Percentiles rank a stretch among this genome's conserved stretches.
Evolutionary conservation across 2,329 filamentous ascomycete genomes (phyloP).

Genomic region (Trichophaea hybrida): DNA sequence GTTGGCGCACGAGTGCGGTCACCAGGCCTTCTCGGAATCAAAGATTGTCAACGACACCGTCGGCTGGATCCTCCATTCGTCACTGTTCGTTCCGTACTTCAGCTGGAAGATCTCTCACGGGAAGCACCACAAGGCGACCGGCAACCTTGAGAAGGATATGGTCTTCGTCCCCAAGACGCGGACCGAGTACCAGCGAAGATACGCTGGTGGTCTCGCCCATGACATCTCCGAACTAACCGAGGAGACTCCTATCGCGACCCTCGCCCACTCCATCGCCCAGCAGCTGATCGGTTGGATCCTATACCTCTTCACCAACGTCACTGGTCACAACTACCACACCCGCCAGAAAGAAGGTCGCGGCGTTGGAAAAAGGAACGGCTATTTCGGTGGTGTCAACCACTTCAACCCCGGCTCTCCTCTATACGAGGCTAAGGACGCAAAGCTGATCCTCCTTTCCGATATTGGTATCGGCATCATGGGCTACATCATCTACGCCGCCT

Average conservation of each 20-base stretch:
- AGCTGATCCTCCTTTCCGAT: slow-evolving; percentile 75
- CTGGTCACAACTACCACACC: slow-evolving; percentile 89
- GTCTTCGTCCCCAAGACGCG: slow-evolving; percentile 93
- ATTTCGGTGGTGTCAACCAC: slow-evolving; percentile 75
- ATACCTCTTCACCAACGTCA: slow-evolving; percentile 85
- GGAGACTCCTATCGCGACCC: slow-evolving; percentile 79
- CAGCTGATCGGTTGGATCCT: slow-evolving; percentile 87
- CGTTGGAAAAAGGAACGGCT: slow-evolving; percentile 78
- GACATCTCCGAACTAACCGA: slow-evolving; percentile 81
- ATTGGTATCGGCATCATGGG: slow-evolving; percentile 56
- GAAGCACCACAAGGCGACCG: slow-evolving; percentile 99
- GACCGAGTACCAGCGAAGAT: slow-evolving; percentile 58
- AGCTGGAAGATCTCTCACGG: slow-evolving; percentile 98
- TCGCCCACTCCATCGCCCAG: slow-evolving; percentile 60
- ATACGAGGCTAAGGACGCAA: slow-evolving; percentile 81
- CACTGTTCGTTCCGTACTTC: slow-evolving; percentile 89
- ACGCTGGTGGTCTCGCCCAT: slow-evolving; percentile 60
- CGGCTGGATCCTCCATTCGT: slow-evolving; percentile 80
- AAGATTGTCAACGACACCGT: slow-evolving; percentile 81
- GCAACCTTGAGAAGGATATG: slow-evolving; percentile 96
- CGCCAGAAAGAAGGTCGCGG: slow-evolving; percentile 85
- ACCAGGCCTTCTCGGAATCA: slow-evolving; percentile 90
- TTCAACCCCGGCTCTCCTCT: slow-evolving; percentile 78
- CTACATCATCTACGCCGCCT: slow-evolving; percentile 50
- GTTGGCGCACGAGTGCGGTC: slow-evolving; percentile 92